Conservation (phyloP, 306 rosid species). For the Trifolium subterraneum region DNA sequence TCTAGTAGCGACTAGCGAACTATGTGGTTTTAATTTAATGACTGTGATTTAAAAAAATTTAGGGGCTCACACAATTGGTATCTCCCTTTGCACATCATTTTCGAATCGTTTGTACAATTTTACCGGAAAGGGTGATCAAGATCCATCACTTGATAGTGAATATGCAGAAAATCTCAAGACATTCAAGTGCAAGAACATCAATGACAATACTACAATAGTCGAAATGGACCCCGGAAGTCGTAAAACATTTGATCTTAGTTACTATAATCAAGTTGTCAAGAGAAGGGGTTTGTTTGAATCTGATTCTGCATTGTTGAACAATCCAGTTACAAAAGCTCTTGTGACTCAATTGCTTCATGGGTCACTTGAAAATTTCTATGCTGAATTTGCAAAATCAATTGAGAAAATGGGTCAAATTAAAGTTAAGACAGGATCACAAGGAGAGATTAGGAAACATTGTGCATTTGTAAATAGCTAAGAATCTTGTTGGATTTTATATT, state of each 20-base stretch:
- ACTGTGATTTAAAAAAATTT: background rate
- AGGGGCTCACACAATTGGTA: slow-evolving; percentile 95
- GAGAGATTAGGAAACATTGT: slow-evolving; percentile 86
- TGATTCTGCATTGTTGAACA: slow-evolving; percentile 71
- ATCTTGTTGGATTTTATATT: background rate
- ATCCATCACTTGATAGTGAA: slow-evolving; percentile 76
- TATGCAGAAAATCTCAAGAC: slow-evolving; percentile 79
- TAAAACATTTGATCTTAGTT: slow-evolving; percentile 79
- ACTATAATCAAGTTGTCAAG: slow-evolving; percentile 63
- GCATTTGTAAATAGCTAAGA: slow-evolving; percentile 63
- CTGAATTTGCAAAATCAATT: slow-evolving; percentile 66
- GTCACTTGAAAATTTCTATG: slow-evolving; percentile 54
- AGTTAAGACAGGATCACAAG: slow-evolving; percentile 76
- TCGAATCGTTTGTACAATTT: slow-evolving; percentile 70
- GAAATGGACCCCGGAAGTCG: slow-evolving; percentile 97
- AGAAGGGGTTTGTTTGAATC: slow-evolving; percentile 81
- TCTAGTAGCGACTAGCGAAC: background rate
- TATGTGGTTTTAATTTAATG: background rate
- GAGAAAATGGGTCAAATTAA: slow-evolving; percentile 79
- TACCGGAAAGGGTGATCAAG: slow-evolving; percentile 78
- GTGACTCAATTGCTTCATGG: slow-evolving; percentile 63
- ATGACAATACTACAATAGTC: slow-evolving; percentile 57
- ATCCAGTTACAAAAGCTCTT: slow-evolving; percentile 52
- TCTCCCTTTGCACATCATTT: slow-evolving; percentile 72
- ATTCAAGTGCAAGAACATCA: slow-evolving; percentile 68